Evolutionary conservation across 2,329 filamentous ascomycete genomes (phyloP).

Genomic region (Fusarium palustre): DNA sequence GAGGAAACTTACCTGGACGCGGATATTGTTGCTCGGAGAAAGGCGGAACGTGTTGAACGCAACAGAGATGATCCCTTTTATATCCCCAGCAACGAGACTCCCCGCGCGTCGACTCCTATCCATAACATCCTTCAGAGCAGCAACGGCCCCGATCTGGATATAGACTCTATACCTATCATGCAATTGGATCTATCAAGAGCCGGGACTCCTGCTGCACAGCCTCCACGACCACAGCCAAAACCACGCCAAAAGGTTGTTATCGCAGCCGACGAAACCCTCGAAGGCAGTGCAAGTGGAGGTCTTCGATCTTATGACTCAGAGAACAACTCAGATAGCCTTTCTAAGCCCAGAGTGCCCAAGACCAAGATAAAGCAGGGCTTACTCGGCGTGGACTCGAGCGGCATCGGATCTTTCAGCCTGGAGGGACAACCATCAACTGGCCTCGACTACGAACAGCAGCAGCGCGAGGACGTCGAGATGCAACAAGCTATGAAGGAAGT

Average conservation of each 20-base stretch:
- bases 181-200: slow-evolving; percentile 80
- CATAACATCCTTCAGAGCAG: slow-evolving; percentile 79
- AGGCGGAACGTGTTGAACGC: slow-evolving; percentile 81
- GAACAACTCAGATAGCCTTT: slow-evolving; percentile 60
- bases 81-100: slow-evolving; percentile 70
- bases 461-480: slow-evolving; percentile 89
- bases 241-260: slow-evolving; percentile 73
- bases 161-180: slow-evolving; percentile 97
- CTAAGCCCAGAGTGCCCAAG: slow-evolving; percentile 63
- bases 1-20: slow-evolving; percentile 77
- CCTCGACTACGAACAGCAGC: slow-evolving; percentile 73
- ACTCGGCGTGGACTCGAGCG: slow-evolving; percentile 88
- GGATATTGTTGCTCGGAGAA: slow-evolving; percentile 78
- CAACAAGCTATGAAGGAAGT: slow-evolving; percentile 88
- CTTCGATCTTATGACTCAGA: slow-evolving; percentile 65
- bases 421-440: slow-evolving; percentile 57
- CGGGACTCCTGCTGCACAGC: slow-evolving; percentile 46
- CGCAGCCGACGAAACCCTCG: slow-evolving; percentile 79
- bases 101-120: slow-evolving; percentile 78
- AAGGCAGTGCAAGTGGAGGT: slow-evolving; percentile 62
- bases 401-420: slow-evolving; percentile 78
- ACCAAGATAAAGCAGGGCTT: slow-evolving; percentile 73
- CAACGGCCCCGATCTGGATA: slow-evolving; percentile 84
- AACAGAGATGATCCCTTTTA: slow-evolving; percentile 97
- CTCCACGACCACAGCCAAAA: slow-evolving; percentile 54